Percentiles rank a stretch among this genome's conserved stretches.
Conservation (phyloP, 2,329 filamentous ascomycete genomes). For the Claviceps capensis region DNA sequence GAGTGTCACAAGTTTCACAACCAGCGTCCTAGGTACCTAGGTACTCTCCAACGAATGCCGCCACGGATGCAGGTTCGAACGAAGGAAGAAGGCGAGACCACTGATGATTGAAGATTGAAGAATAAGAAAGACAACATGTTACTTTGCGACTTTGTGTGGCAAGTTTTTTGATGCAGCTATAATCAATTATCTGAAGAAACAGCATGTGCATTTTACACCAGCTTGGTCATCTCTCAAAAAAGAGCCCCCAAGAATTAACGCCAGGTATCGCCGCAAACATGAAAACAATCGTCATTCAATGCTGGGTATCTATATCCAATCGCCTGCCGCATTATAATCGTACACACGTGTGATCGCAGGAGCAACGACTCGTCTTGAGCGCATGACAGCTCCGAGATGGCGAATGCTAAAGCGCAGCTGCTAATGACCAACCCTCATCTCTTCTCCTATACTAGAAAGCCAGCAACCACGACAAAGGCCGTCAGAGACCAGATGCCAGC, state of each 20-base stretch:
- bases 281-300: neutral
- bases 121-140: neutral
- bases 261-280: neutral
- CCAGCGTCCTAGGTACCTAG: too few relatives aligned
- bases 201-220: too few relatives aligned
- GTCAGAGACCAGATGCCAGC: slow-evolving; percentile 38
- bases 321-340: neutral
- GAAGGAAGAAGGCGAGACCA: too few relatives aligned
- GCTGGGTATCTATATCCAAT: neutral
- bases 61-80: too few relatives aligned
- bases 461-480: slow-evolving; percentile 29
- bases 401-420: neutral
- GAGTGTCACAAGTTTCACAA: too few relatives aligned
- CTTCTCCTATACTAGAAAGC: slow-evolving; percentile 26
- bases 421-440: neutral
- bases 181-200: neutral
- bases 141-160: too few relatives aligned
- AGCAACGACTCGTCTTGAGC: neutral
- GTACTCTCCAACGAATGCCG: too few relatives aligned
- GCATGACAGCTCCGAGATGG: neutral
- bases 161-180: neutral
- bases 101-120: neutral
- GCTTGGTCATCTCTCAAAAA: too few relatives aligned
- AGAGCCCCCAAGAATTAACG: neutral
- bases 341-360: neutral